Conservation (phyloP, 177 flowering plant genomes). For the Telopea speciosissima region DNA sequence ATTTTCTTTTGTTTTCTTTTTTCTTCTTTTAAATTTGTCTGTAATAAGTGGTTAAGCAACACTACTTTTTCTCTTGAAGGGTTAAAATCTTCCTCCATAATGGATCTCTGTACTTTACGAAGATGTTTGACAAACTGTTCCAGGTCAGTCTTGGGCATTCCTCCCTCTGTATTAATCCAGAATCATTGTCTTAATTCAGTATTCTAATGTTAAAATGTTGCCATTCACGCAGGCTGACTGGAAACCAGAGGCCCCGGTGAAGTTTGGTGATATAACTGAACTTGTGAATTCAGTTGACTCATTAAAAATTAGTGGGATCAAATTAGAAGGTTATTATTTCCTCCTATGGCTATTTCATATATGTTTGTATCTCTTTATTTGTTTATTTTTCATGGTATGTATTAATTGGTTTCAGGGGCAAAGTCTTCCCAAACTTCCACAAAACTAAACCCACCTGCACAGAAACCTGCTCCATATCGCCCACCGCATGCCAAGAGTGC, state of each 20-base stretch:
- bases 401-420: slow-evolving; percentile 33
- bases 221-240: slow-evolving; percentile 30
- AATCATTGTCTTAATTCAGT: neutral
- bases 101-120: slow-evolving; percentile 73
- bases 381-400: slow-evolving; percentile 10
- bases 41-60: neutral
- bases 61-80: slow-evolving; percentile 35
- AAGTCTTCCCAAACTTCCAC: slow-evolving; percentile 37
- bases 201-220: neutral
- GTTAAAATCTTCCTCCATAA: slow-evolving; percentile 81
- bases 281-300: slow-evolving; percentile 20
- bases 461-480: slow-evolving; percentile 93
- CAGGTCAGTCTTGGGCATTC: slow-evolving; percentile 19
- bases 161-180: neutral
- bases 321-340: slow-evolving; percentile 30
- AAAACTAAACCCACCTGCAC: slow-evolving; percentile 47
- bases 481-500: slow-evolving; percentile 88
- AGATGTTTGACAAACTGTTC: slow-evolving; percentile 84
- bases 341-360: neutral
- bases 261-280: slow-evolving; percentile 28
- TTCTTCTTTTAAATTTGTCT: neutral
- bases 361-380: neutral
- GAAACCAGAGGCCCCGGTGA: slow-evolving; percentile 32
- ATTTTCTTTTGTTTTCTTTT: neutral
- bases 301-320: slow-evolving; percentile 18